These are phyloP conservation scores for Macaranga tanarius DNA, from an alignment of 441 rosid genomes.

Conservation along the genomic window DNA sequence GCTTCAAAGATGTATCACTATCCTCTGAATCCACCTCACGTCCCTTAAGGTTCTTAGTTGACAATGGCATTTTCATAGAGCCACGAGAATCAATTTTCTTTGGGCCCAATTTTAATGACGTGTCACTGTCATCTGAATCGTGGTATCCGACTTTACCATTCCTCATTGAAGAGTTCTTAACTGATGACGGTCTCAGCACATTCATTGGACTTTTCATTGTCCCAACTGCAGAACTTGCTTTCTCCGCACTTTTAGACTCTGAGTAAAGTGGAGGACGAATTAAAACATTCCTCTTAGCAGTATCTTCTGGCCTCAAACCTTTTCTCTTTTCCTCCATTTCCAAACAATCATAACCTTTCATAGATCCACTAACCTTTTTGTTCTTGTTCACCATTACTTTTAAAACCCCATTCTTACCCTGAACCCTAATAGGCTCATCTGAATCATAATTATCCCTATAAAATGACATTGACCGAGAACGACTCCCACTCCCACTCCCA, in stretches of 20 bases:
- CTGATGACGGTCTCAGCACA: slow-evolving; percentile 29
- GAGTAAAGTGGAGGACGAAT: slow-evolving; percentile 36
- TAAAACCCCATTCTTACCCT: slow-evolving; percentile 93
- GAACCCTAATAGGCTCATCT: slow-evolving; percentile 76
- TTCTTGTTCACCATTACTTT: slow-evolving; percentile 90
- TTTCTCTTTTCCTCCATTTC: slow-evolving; percentile 42
- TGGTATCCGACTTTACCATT: slow-evolving; percentile 23
- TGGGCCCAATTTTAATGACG: slow-evolving; percentile 25
- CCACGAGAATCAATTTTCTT: slow-evolving; percentile 15
- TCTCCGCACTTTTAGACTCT: slow-evolving; percentile 43
- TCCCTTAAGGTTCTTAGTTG: slow-evolving; percentile 38
- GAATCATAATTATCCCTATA: slow-evolving; percentile 54
- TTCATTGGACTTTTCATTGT: slow-evolving; percentile 39
- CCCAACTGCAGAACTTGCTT: slow-evolving; percentile 36
- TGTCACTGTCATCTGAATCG: slow-evolving; percentile 29
- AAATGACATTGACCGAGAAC: slow-evolving; percentile 32
- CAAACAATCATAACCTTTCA: slow-evolving; percentile 37
- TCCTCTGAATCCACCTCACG: slow-evolving; percentile 54
- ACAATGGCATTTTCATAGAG: slow-evolving; percentile 21
- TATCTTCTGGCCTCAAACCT: slow-evolving; percentile 42
- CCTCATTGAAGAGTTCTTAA: slow-evolving; percentile 14
- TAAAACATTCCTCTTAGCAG: slow-evolving; percentile 44
- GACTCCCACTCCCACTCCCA: slow-evolving; percentile 12
- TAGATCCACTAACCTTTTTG: slow-evolving; percentile 49
- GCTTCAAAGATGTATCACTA: slow-evolving; percentile 52